phyloP scores from a whole-genome alignment of 1,139 yeast species.

The Pneumocystis murina region DNA sequence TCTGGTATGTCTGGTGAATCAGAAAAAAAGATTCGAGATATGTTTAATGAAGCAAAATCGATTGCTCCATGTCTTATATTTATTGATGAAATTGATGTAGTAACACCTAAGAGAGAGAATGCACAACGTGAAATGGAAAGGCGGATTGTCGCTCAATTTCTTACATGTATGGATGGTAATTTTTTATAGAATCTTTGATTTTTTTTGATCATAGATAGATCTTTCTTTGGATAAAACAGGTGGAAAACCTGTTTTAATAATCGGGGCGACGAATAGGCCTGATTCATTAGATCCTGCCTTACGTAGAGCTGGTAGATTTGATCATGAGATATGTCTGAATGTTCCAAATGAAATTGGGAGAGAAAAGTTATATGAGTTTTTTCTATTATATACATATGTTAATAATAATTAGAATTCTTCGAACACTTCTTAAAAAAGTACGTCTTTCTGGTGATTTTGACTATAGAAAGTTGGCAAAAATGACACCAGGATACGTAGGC shows the following conservation, averaged over 20 bases:
- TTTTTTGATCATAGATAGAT: constrained; percentile 26
- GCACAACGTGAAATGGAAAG: constrained; percentile 98
- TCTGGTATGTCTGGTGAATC: constrained; percentile 99
- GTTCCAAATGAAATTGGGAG: constrained; percentile 87
- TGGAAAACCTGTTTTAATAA: constrained; percentile 86
- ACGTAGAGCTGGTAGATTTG: constrained; percentile 93
- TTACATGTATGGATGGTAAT: constrained; percentile 67
- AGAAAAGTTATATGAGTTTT: constrained; percentile 27
- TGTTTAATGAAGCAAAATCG: constrained; percentile 81
- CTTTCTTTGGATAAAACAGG: constrained; percentile 71
- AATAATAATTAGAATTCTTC: constrained; percentile 32
- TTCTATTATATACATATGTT: background rate
- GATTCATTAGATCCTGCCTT: constrained; percentile 92
- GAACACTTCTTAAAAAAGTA: constrained; percentile 47
- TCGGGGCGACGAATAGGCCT: constrained; percentile 96
- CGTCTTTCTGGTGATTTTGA: constrained; percentile 61
- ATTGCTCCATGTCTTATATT: constrained; percentile 87
- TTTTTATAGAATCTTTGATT: background rate
- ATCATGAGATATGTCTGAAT: constrained; percentile 79
- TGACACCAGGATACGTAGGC: constrained; percentile 97
- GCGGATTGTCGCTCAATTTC: constrained; percentile 84
- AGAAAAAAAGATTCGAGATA: constrained; percentile 81
- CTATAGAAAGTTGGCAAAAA: constrained; percentile 58
- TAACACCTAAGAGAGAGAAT: constrained; percentile 95
- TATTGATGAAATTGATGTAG: constrained; percentile 93